A percentile compares a stretch with the other conserved stretches of the same genome.
These are phyloP conservation scores for Kandelia obovata DNA, from an alignment of 345 rosid species.

Conservation along the genomic window DNA sequence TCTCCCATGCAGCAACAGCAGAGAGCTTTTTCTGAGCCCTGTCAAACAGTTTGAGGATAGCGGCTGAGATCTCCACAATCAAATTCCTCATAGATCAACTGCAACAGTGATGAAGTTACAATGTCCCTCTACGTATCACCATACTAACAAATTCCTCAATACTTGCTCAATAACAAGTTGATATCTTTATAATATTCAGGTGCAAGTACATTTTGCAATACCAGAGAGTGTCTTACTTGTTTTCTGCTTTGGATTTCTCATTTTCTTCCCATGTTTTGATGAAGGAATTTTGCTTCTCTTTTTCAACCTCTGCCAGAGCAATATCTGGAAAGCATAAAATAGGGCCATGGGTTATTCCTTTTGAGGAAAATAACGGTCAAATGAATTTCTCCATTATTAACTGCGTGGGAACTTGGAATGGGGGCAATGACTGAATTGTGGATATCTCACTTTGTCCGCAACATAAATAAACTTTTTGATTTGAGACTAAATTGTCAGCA, in stretches of 20 bases:
- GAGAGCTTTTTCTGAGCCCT: conserved; percentile 85
- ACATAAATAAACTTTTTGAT: too few relatives aligned
- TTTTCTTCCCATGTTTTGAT: conserved; percentile 92
- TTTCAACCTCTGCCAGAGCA: conserved; percentile 77
- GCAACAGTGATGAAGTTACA: too few relatives aligned
- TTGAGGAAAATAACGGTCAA: background rate
- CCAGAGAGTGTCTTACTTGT: conserved; percentile 50
- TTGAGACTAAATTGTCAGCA: too few relatives aligned
- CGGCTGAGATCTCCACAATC: background rate
- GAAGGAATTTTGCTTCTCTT: conserved; percentile 56
- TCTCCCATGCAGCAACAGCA: conserved; percentile 75
- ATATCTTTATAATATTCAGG: too few relatives aligned
- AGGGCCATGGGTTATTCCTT: background rate
- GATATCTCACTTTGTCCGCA: too few relatives aligned
- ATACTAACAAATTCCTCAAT: too few relatives aligned
- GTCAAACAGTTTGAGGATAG: conserved; percentile 19
- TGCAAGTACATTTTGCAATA: background rate
- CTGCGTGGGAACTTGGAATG: too few relatives aligned
- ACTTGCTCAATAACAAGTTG: too few relatives aligned
- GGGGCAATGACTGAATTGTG: too few relatives aligned
- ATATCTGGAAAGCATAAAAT: conserved; percentile 49
- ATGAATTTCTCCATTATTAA: background rate
- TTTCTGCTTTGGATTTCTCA: conserved; percentile 73
- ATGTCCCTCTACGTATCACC: too few relatives aligned
- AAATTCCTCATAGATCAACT: background rate